Evolutionary conservation across 805 yeast species (phyloP), one percentile per base, ranked within the genome.

Genomic region (Suhomyces sp.): DNA sequence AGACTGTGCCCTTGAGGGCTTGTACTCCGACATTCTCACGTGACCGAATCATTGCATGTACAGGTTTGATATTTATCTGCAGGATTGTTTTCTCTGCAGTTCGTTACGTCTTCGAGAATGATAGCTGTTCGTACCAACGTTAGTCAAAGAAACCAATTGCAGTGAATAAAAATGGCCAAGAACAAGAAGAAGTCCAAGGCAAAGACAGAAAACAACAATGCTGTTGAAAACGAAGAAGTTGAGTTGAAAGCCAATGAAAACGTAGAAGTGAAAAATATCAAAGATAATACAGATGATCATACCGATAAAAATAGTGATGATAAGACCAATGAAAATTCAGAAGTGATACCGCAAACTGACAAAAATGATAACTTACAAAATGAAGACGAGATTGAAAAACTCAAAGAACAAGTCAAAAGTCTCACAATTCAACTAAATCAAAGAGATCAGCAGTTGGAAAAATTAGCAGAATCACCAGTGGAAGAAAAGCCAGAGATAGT

Each of bases 391-490:
- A 41, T 41, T 15, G 13, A n/a, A 22, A 22, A 13, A 21, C 39
- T 58, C 44, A 43, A 51, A 44, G 37, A 51, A 15, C 31, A 52
- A 37, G 27, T 54, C 35, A 19, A 43, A 7, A 33, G 49, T 22
- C 43, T 55, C 31, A 55, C 43, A 6, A 10, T 44, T 9, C 44
- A 53, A 25, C 15, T 55, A 27, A 39, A 47, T 46, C 25, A 43
- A 9, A 47, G 15, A 24, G 43, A 43, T 21, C 22, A 39, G 17
- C 69, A 75, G 48, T 56, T 79, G 12, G 62, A 61, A 31, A 65
- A 59, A 47, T 55, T 79, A 13, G 62, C 61, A 31, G 65, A 59
- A n/a, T n/a, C n/a, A n/a, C n/a, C n/a, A n/a, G n/a, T n/a, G n/a
- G 39, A 64, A 72, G 24, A 74, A 72, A 27, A 69, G 73, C 39